Evolutionary conservation across 352 stramenopile genomes (phyloP), one percentile per base, ranked within the genome.

Genomic region (Phytophthora foliorum): DNA sequence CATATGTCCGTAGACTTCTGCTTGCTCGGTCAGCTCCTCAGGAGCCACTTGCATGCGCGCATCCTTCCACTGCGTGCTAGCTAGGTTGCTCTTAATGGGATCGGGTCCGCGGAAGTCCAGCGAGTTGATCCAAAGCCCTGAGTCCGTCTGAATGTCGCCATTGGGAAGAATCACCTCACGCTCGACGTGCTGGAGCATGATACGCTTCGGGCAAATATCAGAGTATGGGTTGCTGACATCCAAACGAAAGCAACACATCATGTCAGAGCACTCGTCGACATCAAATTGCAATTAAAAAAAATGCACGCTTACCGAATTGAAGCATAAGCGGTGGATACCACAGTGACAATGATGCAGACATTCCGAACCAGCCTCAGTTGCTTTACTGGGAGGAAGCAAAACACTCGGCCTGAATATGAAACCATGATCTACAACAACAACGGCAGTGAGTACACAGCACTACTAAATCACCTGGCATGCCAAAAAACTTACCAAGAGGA

Each of bases 171-270:
- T 38, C 7, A 84, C 64, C 38, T 91, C 67, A 39, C 86, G 84
- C 41, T 91, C 56, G 25, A 94, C 78, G 51, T 94, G 86, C 61
- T 92, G 85, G 4, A 94, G 34, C 59, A 85, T 84, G 24, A 92
- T 6, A 19, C 84, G 81, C 66, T 92, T 94, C 14, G 86, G 86
- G 24, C 81, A 91, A 24, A 82, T 67, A 27, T 82, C 68, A 11
- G 86, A 89, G 71, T 94, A 94, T n/a, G 86, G 81, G 51, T 94
- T 92, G 16, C 86, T 94, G 62, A 16, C 65, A 45, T 45, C n/a
- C n/a, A 45, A 45, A 21, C 16, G 16, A 21, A 46, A 65, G 19
- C 21, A 45, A 62, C 6, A 49, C 9, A 67, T 14, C 34, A 44
- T 25, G 41, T 67, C 34, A 68, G 36, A 42, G 16, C 4, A 31